Base-by-base conservation (phyloP, 495 filamentous ascomycete genomes). In the Cryomyces antarcticus region DNA sequence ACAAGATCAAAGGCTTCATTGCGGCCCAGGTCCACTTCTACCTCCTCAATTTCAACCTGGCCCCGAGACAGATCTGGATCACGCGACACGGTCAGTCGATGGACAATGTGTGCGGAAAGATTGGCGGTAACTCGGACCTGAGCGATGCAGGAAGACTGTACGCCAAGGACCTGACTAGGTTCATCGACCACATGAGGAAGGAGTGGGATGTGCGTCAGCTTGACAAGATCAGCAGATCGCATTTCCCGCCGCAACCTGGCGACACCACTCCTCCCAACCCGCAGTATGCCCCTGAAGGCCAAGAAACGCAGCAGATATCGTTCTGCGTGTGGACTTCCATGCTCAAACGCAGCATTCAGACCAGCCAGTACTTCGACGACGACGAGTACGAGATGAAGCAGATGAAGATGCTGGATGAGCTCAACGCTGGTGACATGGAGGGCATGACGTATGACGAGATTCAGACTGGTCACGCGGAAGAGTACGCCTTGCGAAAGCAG, bases 301-400 rank as follows among this genome's bases (percentile, higher is more conserved):
- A 52, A 3, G 70, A 73, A 28, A 65, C 73, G 5, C 62, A 72
- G 33, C 71, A 77, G 27, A 93, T 92, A 62, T 89, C 87, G 52
- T 95, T 93, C 57, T 97, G 89, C 58, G 82, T 97, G 27, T 97
- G 89, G 89, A 93, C 88, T 7, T 89, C 82, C 7, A 96, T 95
- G 88, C 73, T 97, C 50, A 77, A 80, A 51, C 77, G 89, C 38
- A 80, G 79, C 41, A 70, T 88, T 39, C 70, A 92, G 51, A 87
- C 86, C 1, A 84, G 81, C 0, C 71, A 86, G 42, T 74, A 77
- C 54, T 97, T 96, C 59, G 80, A 83, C 43, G 89, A 96, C 47
- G 89, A 97, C n/a, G 83, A 95, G 27, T 97, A 84, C 54, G 89
- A 96, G 49, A 74, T 88, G 52, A 97, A 97, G 65, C 76, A 92